Evolutionary conservation across 805 yeast genomes (phyloP), one percentile per base, ranked within the genome.

Genomic region (Kluyveromyces wickerhamii): DNA sequence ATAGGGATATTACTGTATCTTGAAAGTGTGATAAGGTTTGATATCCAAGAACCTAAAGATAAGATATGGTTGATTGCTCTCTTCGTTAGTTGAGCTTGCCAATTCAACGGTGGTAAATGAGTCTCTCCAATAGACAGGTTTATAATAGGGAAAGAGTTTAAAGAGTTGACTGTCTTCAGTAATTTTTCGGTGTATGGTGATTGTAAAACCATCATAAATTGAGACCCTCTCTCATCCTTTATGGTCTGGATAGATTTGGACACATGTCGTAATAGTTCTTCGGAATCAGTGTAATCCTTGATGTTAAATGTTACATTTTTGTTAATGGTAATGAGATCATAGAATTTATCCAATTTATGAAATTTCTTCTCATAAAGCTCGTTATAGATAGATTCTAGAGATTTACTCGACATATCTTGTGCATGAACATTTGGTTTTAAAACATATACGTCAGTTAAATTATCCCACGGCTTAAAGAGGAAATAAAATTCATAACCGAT

Each of bases 1-100:
- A 92, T 52, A 2, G 98, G 98, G 32, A 92, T 72, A 36, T 80
- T 77, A 26, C 89, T 74, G 51, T 80, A 85, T 38, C 71, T 68
- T 0, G 96, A 69, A 35, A 85, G 55, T 0, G 74, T 63, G 13
- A 77, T 67, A 59, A 85, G 65, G 47, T 79, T 79, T 24, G 68
- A 65, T 19, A 87, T 51, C 83, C 95, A 80, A 2, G 77, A 63
- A 0, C 92, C 81, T 29, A 87, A 60, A 0, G 84, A 75, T 29
- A 89, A 66, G 53, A 77, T 76, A 43, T 82, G 87, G 45, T 77
- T 79, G 27, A 79, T 66, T 4, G 85, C 62, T 42, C 85, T 63
- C 42, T 76, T 78, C 35, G 78, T 63, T 6, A 85, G 67, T 10
- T 74, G 62, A 2, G 72, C 55, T 52, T 85, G 92, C 95, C 96